These are phyloP conservation scores for Eucalyptus polyanthemos DNA, from an alignment of 345 rosid genomes.

Conservation along the genomic window DNA sequence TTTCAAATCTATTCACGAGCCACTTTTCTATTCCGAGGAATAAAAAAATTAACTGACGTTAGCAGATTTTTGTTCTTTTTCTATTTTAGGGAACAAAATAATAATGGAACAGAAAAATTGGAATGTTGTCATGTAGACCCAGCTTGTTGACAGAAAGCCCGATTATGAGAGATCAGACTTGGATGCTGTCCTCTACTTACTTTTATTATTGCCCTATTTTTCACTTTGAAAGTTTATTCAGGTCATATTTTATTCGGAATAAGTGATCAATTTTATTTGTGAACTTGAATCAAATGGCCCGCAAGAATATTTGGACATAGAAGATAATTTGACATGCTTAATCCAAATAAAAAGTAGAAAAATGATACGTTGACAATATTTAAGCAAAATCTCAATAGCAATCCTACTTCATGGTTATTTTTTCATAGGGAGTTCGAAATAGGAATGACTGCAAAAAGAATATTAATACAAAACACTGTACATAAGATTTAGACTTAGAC, in stretches of 20 bases:
- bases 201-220: not conserved
- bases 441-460: no score
- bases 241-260: not conserved
- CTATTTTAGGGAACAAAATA: no score
- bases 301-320: not conserved
- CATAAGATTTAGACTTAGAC: not conserved
- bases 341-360: not conserved
- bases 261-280: not conserved
- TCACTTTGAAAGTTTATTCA: not conserved
- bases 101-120: no score
- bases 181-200: not conserved
- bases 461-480: not conserved
- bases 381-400: no score
- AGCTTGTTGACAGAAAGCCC: no score
- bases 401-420: no score
- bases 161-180: not conserved
- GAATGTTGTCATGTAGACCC: no score
- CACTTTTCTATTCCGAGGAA: no score
- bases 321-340: not conserved
- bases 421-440: no score
- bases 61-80: no score
- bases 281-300: not conserved
- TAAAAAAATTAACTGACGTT: no score
- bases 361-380: no score
- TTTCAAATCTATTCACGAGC: accelerated